These are phyloP conservation scores for Calonectria hawksworthii DNA, from an alignment of 2,329 filamentous ascomycete genomes.

Conservation along the genomic window DNA sequence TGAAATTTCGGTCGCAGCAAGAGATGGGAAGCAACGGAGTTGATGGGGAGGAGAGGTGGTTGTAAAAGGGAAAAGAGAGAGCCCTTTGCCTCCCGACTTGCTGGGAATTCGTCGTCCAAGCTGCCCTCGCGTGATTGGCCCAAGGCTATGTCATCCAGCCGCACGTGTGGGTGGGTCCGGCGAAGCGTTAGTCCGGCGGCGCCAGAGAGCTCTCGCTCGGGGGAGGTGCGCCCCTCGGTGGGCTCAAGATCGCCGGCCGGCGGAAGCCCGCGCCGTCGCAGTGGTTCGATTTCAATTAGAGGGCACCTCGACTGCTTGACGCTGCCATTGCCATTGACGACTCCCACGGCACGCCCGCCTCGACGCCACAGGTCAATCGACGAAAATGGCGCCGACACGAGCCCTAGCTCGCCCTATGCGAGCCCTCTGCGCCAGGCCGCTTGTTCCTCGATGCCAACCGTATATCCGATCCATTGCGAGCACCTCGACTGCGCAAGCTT, in stretches of 20 bases:
- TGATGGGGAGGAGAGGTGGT: slow-evolving; percentile 33
- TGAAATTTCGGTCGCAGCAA: slow-evolving; percentile 24
- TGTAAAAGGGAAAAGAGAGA: slow-evolving; percentile 32
- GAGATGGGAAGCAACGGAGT: slow-evolving; percentile 25
- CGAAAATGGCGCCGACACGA: slow-evolving; percentile 38
- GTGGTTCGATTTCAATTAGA: slow-evolving; percentile 41
- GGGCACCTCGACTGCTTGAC: slow-evolving; percentile 2
- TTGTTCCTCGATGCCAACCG: slow-evolving; percentile 30
- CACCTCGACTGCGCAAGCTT: slow-evolving; percentile 34
- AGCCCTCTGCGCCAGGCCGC: slow-evolving; percentile 32
- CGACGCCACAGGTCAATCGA: slow-evolving; percentile 3
- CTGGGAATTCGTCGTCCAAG: slow-evolving; percentile 41
- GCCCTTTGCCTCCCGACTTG: slow-evolving; percentile 37
- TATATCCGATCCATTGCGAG: slow-evolving; percentile 40
- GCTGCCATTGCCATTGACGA: slow-evolving; percentile 26
- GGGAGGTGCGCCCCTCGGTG: not conserved
- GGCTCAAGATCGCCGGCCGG: slow-evolving; percentile 13
- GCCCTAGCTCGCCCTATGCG: slow-evolving; percentile 34
- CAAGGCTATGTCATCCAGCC: slow-evolving; percentile 40
- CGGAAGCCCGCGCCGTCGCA: slow-evolving; percentile 31
- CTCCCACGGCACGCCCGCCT: not conserved
- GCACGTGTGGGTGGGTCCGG: slow-evolving; percentile 43
- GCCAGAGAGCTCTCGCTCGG: not conserved
- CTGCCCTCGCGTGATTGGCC: slow-evolving; percentile 41
- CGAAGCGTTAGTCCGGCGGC: slow-evolving; percentile 43